Evolutionary conservation across 2,329 filamentous ascomycete genomes (phyloP), one percentile per base, ranked within the genome.

Genomic region (Shiraia bambusicola): DNA sequence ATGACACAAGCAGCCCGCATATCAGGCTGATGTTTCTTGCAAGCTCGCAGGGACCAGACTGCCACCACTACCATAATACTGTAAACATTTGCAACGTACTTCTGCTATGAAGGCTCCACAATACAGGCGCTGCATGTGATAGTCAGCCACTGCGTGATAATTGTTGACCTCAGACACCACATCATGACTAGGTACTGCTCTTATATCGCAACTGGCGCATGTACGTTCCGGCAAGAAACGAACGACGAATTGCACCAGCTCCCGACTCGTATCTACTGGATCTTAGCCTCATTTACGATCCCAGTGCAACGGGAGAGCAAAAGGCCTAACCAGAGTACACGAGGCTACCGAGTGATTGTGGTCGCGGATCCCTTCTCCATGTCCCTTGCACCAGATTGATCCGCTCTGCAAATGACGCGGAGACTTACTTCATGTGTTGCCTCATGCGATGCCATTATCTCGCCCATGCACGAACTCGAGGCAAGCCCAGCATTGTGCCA

Each of bases 341-440:
- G 50, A 52, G 19, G 19, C 49, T 60, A 52, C 55, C 54, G 47
- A 59, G 55, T 45, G 52, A 41, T 52, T 49, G 40, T 51, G 37
- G 47, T 52, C 59, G 54, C 53, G 50, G 58, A 65, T 62, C 53
- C 19, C 49, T 45, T 57, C 59, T 56, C 59, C 63, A 63, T 66
- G 61, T 58, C 58, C 54, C 51, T 60, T 52, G 49, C 57, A 52
- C 60, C 57, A 61, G 49, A 63, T 62, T 66, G 63, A 64, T 55
- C 55, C 59, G 59, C 53, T 58, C 60, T 62, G 57, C 61, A 67
- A 65, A 65, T 69, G 63, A 66, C 62, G 61, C 65, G 63, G 59
- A 56, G 47, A 43, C 50, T 56, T 48, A 43, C 50, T 56, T 55
- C 45, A 49, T 44, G 47, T 48, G 51, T 56, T 61, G 52, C 47